Percentiles rank a stretch among this genome's conserved stretches.
These are phyloP conservation scores for Pythium folliculosum DNA, from an alignment of 352 stramenopile genomes.

Conservation along the genomic window DNA sequence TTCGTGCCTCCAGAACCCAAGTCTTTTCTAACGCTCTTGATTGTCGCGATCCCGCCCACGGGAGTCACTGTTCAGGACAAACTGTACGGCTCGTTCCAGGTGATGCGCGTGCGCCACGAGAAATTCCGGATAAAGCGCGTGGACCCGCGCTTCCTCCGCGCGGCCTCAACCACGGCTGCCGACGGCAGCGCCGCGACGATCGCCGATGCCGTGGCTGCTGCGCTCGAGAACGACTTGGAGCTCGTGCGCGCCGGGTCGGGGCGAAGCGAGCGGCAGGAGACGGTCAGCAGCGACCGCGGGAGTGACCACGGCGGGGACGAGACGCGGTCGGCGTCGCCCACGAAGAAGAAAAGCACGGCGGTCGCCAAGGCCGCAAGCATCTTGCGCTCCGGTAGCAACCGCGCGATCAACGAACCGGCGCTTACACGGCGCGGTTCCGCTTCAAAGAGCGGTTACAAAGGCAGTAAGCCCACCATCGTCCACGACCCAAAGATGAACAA, in stretches of 20 bases:
- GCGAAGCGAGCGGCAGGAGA: slow-evolving; percentile 22
- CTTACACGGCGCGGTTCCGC: slow-evolving; percentile 41
- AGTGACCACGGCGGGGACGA: slow-evolving; percentile 38
- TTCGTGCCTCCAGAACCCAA: slow-evolving; percentile 69
- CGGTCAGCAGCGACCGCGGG: slow-evolving; percentile 30
- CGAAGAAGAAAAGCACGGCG: slow-evolving; percentile 54
- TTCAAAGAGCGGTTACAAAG: slow-evolving; percentile 40
- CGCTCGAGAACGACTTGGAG: slow-evolving; percentile 26
- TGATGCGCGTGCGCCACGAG: slow-evolving; percentile 56
- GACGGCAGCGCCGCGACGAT: slow-evolving; percentile 37
- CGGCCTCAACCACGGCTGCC: slow-evolving; percentile 25
- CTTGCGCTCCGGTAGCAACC: slow-evolving; percentile 37
- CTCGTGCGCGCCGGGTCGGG: slow-evolving; percentile 18
- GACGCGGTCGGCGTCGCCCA: slow-evolving; percentile 44
- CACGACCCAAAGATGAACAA: slow-evolving; percentile 39
- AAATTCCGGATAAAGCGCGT: slow-evolving; percentile 69
- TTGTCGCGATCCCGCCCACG: slow-evolving; percentile 45
- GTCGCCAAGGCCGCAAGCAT: slow-evolving; percentile 27
- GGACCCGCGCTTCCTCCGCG: slow-evolving; percentile 52
- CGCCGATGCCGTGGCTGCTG: slow-evolving; percentile 41
- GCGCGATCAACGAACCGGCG: slow-evolving; percentile 37
- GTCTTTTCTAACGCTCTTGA: slow-evolving; percentile 50
- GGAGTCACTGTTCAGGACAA: slow-evolving; percentile 69
- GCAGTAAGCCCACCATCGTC: slow-evolving; percentile 26
- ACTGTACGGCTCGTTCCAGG: slow-evolving; percentile 64